Base-by-base conservation (phyloP, 202 grass and related monocot species). In the Panicum virgatum region DNA sequence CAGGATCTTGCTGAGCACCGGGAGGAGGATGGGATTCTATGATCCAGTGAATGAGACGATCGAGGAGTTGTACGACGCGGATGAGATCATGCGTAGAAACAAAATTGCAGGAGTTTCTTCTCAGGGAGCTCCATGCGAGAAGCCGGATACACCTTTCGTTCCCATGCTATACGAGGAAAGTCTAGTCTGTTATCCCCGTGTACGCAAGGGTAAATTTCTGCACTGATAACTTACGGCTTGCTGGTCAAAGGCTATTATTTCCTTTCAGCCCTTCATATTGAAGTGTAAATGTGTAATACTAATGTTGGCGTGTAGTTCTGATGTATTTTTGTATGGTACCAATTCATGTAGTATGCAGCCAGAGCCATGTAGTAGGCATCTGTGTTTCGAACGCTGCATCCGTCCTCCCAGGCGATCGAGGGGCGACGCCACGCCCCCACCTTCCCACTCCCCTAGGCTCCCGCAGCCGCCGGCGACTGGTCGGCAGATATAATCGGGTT, bases 101-200 rank as follows among this genome's bases (percentile, higher is more conserved):
- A 19, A 47, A 47, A 47, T 71, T 25, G 5, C 14, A 1, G 43
- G 22, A 50, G 14, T 44, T 64, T 38, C 61, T 42, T 36, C 29
- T 42, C 62, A 66, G 12, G 36, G 37, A 66, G 16, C 9, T 52
- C 15, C 15, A 52, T 72, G 8, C 16, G 3, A 19, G 26, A 51
- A 32, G 46, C 32, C 47, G 48, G 18, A 10, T 12, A 32, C 32
- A 18, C 29, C 75, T 48, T 7, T 75, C 15, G 72, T 75, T 58
- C 51, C 51, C 7, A 40, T 75, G 72, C 36, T 75, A 26, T 40
- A 78, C 7, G 60, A 78, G 76, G 76, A 65, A 62, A 78, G 43
- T 32, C 11, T 78, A 9, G 43, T 14, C 60, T 16, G 76, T 36
- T 65, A 64, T 50, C 56, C 72, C 22, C 53, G 40, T 27, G 18